Conservation (phyloP, 2,329 filamentous ascomycete genomes). For the Nemania sp. region DNA sequence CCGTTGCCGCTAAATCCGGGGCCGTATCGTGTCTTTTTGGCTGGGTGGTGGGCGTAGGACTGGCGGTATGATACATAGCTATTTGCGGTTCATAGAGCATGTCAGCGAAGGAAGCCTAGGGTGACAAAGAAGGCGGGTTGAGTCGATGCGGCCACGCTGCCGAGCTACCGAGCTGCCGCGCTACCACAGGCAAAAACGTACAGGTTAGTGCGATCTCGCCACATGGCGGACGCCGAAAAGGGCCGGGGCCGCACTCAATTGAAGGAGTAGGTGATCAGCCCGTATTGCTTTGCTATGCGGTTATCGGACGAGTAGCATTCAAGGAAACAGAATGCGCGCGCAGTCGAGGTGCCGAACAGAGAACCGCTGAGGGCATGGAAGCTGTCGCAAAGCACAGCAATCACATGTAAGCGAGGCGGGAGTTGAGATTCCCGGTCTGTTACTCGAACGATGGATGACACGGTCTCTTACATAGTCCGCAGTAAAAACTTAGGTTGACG, state of each 20-base stretch:
- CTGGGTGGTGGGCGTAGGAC: conserved; percentile 93
- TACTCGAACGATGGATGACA: no score
- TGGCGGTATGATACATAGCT: conserved; percentile 99
- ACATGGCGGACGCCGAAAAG: conserved; percentile 72
- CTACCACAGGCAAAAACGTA: no score
- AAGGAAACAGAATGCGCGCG: background rate
- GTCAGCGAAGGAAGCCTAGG: conserved; percentile 14
- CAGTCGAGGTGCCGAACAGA: conserved; percentile 4
- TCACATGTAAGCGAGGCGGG: conserved; percentile 12
- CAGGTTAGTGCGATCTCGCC: conserved; percentile 99
- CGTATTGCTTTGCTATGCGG: conserved; percentile 23
- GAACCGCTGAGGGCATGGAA: conserved; percentile 10
- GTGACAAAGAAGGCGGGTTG: background rate
- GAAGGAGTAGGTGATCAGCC: background rate
- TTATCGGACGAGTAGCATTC: conserved; percentile 1
- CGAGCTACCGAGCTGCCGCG: no score
- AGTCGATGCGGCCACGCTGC: background rate
- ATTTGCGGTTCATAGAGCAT: conserved; percentile 30
- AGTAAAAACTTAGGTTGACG: no score
- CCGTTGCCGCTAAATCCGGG: conserved; percentile 56
- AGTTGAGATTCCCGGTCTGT: no score
- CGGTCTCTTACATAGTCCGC: no score
- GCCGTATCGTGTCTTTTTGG: conserved; percentile 76
- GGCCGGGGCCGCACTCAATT: conserved; percentile 33
- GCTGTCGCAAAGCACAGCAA: conserved; percentile 13